Conservation (phyloP, 192 early-diverging fungal species). For the Coemansia sp. region DNA sequence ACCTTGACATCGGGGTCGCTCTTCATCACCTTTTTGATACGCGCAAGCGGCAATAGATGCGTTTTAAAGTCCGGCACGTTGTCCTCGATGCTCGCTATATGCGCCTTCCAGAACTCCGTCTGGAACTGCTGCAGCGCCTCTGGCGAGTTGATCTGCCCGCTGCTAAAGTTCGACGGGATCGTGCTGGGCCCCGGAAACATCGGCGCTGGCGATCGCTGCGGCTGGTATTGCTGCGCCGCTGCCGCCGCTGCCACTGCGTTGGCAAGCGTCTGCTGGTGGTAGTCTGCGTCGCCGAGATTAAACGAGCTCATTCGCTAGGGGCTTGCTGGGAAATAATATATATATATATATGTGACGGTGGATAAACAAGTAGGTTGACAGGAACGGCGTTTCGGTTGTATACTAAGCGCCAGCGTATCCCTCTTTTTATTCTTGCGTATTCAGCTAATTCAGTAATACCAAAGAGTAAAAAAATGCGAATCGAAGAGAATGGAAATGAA, state of each 20-base stretch:
- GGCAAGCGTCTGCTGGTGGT: constrained; percentile 43
- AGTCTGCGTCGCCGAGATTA: constrained; percentile 14
- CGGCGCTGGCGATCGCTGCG: constrained; percentile 33
- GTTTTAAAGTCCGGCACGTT: constrained; percentile 83
- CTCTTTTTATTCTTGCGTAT: not conserved
- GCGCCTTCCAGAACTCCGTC: constrained; percentile 65
- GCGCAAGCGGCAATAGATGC: constrained; percentile 85
- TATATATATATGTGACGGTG: not conserved
- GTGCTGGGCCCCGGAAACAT: constrained; percentile 50
- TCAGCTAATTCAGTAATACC: not conserved
- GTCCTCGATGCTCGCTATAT: constrained; percentile 62
- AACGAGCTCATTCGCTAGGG: constrained; percentile 25
- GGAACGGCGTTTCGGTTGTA: not conserved
- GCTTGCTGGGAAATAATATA: not conserved
- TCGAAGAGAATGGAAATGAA: no score
- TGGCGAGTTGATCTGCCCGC: constrained; percentile 47
- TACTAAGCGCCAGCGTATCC: not conserved
- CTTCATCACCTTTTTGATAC: constrained; percentile 99
- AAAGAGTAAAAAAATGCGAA: not conserved
- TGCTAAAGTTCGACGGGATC: constrained; percentile 51
- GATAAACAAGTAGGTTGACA: not conserved
- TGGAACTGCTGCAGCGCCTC: constrained; percentile 51
- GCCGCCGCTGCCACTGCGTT: constrained; percentile 37
- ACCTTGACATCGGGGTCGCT: constrained; percentile 93
- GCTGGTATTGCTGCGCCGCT: constrained; percentile 19